These are phyloP conservation scores for Plenodomus lindquistii DNA, from an alignment of 2,329 filamentous ascomycete genomes.

Conservation along the genomic window DNA sequence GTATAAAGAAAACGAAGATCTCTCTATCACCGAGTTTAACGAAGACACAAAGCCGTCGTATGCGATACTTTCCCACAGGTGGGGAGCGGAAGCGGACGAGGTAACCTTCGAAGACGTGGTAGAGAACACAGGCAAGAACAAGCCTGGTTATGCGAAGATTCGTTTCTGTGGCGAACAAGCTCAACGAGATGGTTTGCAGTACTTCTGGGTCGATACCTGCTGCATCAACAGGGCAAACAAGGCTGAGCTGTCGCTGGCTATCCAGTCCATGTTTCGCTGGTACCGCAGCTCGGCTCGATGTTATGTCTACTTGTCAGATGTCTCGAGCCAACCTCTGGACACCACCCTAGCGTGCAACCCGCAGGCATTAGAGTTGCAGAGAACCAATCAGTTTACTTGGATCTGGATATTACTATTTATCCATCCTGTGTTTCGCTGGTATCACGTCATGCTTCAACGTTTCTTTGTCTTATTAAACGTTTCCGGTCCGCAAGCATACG, in stretches of 20 bases:
- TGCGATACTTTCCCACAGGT: constrained; percentile 35
- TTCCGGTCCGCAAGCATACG: neutral
- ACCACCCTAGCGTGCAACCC: neutral
- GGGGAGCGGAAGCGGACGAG: constrained; percentile 29
- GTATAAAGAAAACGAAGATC: constrained; percentile 6
- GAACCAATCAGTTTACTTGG: neutral
- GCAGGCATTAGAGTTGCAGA: neutral
- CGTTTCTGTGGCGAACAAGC: constrained; percentile 3
- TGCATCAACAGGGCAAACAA: neutral
- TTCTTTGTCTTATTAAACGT: neutral
- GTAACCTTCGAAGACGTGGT: constrained; percentile 25
- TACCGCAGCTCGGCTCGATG: constrained; percentile 4
- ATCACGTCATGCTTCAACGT: neutral
- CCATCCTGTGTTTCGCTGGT: neutral
- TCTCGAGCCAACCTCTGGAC: neutral
- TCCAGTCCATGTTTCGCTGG: constrained; percentile 4
- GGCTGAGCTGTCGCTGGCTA: neutral
- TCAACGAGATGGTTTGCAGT: neutral
- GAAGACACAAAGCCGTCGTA: constrained; percentile 3
- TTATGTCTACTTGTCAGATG: neutral
- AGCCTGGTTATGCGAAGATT: constrained; percentile 4
- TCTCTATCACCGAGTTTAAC: constrained; percentile 4
- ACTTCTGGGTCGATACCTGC: constrained; percentile 5
- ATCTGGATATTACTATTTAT: neutral
- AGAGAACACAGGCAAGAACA: constrained; percentile 2